phyloP scores from a whole-genome alignment of 345 rosid species.

The Corchorus capsularis region DNA sequence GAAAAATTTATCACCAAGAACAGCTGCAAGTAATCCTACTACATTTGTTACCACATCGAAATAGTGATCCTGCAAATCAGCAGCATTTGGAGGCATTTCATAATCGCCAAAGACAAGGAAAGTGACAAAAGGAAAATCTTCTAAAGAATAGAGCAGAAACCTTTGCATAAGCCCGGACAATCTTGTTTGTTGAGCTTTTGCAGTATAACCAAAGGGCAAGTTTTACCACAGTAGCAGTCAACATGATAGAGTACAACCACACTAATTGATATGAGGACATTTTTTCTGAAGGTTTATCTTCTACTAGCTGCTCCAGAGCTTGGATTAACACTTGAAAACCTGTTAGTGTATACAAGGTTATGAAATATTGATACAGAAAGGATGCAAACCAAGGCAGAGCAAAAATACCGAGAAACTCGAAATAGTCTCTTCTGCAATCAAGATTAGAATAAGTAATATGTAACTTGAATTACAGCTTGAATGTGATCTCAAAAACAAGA shows the following conservation, averaged over 20 bases:
- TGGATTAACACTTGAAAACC: constrained; percentile 82
- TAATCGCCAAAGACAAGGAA: not conserved
- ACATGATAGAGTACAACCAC: constrained; percentile 82
- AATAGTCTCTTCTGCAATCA: not conserved
- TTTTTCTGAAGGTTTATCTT: constrained; percentile 44
- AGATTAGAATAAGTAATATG: not conserved
- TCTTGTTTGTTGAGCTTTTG: constrained; percentile 65
- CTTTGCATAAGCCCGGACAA: constrained; percentile 95
- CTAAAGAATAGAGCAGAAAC: constrained; percentile 30
- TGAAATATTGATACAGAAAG: not conserved
- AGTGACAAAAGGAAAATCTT: not conserved
- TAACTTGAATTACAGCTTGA: not conserved
- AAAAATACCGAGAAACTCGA: no score
- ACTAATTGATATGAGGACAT: constrained; percentile 53
- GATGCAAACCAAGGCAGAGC: not conserved
- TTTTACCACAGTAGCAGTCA: constrained; percentile 73
- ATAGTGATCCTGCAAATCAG: constrained; percentile 71
- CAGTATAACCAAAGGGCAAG: constrained; percentile 89
- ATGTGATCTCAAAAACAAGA: not conserved
- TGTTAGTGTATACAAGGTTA: constrained; percentile 26
- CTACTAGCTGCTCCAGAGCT: constrained; percentile 64
- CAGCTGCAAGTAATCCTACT: constrained; percentile 77
- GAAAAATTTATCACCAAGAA: constrained; percentile 67
- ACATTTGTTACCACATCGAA: constrained; percentile 90
- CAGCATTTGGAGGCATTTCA: not conserved